Evolutionary conservation across 2,329 filamentous ascomycete species (phyloP).

Genomic region (Aspergillus glaucus): DNA sequence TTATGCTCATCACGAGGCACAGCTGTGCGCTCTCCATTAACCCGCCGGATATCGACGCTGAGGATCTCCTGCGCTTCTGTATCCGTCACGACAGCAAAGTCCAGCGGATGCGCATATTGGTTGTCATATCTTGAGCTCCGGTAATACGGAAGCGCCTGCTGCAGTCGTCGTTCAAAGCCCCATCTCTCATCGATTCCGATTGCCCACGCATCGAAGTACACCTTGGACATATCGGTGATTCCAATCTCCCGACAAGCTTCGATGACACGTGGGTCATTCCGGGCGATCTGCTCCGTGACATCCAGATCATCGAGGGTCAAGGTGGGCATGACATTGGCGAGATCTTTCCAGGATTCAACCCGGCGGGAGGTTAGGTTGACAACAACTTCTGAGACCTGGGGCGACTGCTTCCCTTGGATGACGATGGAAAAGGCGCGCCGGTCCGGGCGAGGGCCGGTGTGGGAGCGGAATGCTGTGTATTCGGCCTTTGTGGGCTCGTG

Average conservation of each 20-base stretch:
- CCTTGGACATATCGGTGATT: slow-evolving; percentile 30
- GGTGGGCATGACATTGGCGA: slow-evolving; percentile 43
- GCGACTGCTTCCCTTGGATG: slow-evolving; percentile 30
- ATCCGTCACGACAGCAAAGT: slow-evolving; percentile 21
- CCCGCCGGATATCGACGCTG: slow-evolving; percentile 19
- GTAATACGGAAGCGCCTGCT: slow-evolving; percentile 30
- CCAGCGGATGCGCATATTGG: slow-evolving; percentile 26
- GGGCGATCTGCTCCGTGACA: slow-evolving; percentile 28
- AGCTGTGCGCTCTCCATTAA: slow-evolving; percentile 20
- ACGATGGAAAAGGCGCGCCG: slow-evolving; percentile 43
- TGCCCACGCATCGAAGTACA: slow-evolving; percentile 32
- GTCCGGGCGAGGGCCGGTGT: slow-evolving; percentile 23
- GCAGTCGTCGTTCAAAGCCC: slow-evolving; percentile 27
- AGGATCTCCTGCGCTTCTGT: slow-evolving; percentile 24
- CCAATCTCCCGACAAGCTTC: slow-evolving; percentile 29
- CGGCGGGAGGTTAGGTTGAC: slow-evolving; percentile 20
- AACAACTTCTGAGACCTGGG: slow-evolving; percentile 21
- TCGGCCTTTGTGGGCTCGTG: slow-evolving; percentile 41
- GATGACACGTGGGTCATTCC: slow-evolving; percentile 26
- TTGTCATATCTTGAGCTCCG: slow-evolving; percentile 24
- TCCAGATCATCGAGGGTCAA: slow-evolving; percentile 32
- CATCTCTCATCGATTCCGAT: slow-evolving; percentile 32
- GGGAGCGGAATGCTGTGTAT: slow-evolving; percentile 28
- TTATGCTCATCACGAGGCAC: slow-evolving; percentile 19
- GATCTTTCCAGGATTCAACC: slow-evolving; percentile 27